Evolutionary conservation across 2,329 filamentous ascomycete genomes (phyloP), one percentile per base, ranked within the genome.

Genomic region (Monilinia vaccinii-corymbosi): DNA sequence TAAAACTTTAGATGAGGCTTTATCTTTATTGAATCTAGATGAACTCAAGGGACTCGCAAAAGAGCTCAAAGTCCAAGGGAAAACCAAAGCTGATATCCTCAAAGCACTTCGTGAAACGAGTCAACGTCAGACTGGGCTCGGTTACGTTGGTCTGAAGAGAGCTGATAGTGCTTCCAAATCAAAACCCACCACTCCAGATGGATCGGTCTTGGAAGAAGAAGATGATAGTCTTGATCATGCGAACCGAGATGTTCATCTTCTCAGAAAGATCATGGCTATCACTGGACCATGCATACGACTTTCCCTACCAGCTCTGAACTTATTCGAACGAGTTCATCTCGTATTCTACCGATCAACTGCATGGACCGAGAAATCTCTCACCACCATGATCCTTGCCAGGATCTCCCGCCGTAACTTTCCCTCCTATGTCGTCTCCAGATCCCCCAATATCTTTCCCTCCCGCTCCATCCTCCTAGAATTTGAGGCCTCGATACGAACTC

Each of bases 291-390:
- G 92, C 65, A 86, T 97, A 62, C 81, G 93, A 42, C 81, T 99
- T 14, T 90, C 90, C 0, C 75, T 86, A 0, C 75, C 82, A 0
- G 81, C 86, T 0, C 81, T 91, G 63, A 90, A 86, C 68, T 80
- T 99, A 0, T 99, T 99, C 68, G 91, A 97, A 72, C 84, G 94
- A 31, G 91, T 97, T 0, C 94, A 97, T 74, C 77, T 99, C 2
- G 91, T 99, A 32, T 99, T 97, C 72, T 97, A 97, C 73, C 82
- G 93, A 61, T 97, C 92, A 11, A 95, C 91, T 0, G 89, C 96
- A 71, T 99, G 94, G 94, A 96, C 92, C 0, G 93, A 97, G 68
- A 97, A 96, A 72, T 97, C 93, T 1, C 77, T 99, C 16, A 97
- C 91, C 1, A 93, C 92, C 0, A 93, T 97, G 58, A 96, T 99